Evolutionary conservation across 768 basidiomycete genomes (phyloP).

Genomic region (Asterophora parasitica): DNA sequence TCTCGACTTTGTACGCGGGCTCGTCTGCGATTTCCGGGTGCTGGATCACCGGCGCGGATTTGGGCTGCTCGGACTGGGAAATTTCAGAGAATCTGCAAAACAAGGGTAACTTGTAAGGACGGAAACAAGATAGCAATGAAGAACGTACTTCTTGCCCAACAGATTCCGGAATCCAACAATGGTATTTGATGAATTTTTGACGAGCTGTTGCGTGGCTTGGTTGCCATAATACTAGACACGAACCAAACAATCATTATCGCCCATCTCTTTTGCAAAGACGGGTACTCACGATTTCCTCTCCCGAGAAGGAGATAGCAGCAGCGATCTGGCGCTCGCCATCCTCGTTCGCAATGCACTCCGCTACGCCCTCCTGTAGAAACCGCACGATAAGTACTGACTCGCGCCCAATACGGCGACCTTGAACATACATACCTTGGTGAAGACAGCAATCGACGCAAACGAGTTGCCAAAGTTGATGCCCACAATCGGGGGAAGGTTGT

Average conservation of each 20-base stretch:
- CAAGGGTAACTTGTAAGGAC: neutral
- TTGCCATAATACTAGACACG: conserved; percentile 83
- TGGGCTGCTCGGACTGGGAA: conserved; percentile 39
- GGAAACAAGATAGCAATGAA: neutral
- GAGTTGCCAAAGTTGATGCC: conserved; percentile 97
- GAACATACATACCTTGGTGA: conserved; percentile 68
- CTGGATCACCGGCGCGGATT: conserved; percentile 71
- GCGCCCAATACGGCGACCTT: neutral
- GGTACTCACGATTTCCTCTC: conserved; percentile 81
- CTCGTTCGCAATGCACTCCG: conserved; percentile 96
- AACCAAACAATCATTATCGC: no score
- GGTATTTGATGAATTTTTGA: conserved; percentile 92
- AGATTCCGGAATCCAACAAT: conserved; percentile 94
- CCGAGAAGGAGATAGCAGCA: conserved; percentile 85
- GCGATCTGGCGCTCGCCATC: conserved; percentile 98
- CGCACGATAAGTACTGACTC: neutral
- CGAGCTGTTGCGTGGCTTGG: conserved; percentile 89
- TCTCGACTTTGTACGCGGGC: conserved; percentile 80
- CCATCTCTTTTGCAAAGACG: conserved; percentile 1
- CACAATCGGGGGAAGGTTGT: conserved; percentile 52
- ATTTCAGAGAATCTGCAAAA: conserved; percentile 68
- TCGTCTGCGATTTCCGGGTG: conserved; percentile 67
- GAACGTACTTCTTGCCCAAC: conserved; percentile 79
- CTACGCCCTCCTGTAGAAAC: conserved; percentile 67
- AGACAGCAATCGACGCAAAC: conserved; percentile 91